Percentiles rank a stretch among this genome's conserved stretches.
Conservation (phyloP, 2,329 filamentous ascomycete species). For the Seiridium unicorne region DNA sequence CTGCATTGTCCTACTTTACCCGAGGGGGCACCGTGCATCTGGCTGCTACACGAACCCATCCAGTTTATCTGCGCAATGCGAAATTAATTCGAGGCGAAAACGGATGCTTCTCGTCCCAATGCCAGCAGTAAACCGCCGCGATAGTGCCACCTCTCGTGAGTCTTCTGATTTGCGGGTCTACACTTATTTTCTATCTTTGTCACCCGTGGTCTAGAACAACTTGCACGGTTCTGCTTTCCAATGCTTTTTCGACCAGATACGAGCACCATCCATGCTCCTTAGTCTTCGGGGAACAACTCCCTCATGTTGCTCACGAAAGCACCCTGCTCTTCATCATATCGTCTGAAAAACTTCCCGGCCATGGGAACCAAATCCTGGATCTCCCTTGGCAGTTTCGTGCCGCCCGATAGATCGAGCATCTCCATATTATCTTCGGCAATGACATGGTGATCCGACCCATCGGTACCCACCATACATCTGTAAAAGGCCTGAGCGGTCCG, state of each 20-base stretch:
- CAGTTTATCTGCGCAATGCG: too few species aligned
- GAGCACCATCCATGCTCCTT: conserved; percentile 8
- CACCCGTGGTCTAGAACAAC: too few species aligned
- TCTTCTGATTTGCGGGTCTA: too few species aligned
- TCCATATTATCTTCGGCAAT: conserved; percentile 77
- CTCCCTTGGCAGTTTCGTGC: conserved; percentile 23
- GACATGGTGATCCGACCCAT: conserved; percentile 70
- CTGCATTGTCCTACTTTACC: too few species aligned
- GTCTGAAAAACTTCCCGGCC: conserved; percentile 84
- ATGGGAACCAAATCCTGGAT: conserved; percentile 58
- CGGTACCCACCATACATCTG: conserved; percentile 65
- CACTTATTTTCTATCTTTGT: too few species aligned
- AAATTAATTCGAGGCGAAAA: too few species aligned
- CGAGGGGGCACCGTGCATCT: too few species aligned
- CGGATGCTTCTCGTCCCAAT: too few species aligned
- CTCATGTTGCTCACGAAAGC: conserved; percentile 77
- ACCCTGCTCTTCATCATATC: conserved; percentile 67
- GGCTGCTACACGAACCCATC: too few species aligned
- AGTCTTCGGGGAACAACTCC: conserved; percentile 88
- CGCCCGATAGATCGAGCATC: conserved; percentile 40
- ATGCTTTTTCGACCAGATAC: neutral
- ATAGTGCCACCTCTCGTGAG: too few species aligned
- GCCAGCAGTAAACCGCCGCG: too few species aligned
- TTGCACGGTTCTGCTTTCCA: neutral
- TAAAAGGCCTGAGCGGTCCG: conserved; percentile 73